A percentile compares a stretch with the other conserved stretches of the same genome.
These are phyloP conservation scores for Bryoerythrophyllum caledonicum DNA, from an alignment of 225 moss, liverwort and hornwort genomes.

Conservation along the genomic window DNA sequence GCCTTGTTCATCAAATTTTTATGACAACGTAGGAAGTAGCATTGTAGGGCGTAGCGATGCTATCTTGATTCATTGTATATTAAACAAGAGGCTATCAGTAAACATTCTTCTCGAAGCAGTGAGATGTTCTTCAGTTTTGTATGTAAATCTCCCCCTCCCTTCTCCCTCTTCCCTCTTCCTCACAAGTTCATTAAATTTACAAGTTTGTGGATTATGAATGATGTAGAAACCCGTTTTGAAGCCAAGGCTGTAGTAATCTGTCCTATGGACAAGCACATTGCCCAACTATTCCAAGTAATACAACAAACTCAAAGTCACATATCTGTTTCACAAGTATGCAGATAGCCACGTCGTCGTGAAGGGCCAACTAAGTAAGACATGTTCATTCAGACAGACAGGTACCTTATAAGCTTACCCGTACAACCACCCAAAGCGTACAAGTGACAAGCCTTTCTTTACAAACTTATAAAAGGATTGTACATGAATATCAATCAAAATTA, in stretches of 20 bases:
- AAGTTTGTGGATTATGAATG: neutral
- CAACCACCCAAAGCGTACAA: neutral
- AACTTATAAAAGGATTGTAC: slow-evolving; percentile 27
- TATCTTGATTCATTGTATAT: neutral
- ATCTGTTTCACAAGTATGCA: neutral
- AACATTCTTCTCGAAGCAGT: neutral
- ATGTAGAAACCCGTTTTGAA: neutral
- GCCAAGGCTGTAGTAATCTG: neutral
- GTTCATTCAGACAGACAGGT: neutral
- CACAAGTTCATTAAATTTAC: neutral
- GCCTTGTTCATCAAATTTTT: neutral
- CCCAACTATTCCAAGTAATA: neutral
- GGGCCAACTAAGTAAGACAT: too few species aligned
- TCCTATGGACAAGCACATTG: neutral
- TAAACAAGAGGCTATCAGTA: neutral
- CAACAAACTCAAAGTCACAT: neutral
- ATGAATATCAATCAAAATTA: slow-evolving; percentile 17
- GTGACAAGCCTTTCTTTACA: slow-evolving; percentile 25
- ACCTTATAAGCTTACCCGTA: neutral
- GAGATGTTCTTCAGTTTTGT: neutral
- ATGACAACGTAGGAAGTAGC: neutral
- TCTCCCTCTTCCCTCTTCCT: too few species aligned
- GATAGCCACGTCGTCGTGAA: neutral
- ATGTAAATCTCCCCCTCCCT: neutral
- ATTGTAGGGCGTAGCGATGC: neutral